These are phyloP conservation scores for Calonectria pauciramosa DNA, from an alignment of 2,329 filamentous ascomycete genomes.

Conservation along the genomic window DNA sequence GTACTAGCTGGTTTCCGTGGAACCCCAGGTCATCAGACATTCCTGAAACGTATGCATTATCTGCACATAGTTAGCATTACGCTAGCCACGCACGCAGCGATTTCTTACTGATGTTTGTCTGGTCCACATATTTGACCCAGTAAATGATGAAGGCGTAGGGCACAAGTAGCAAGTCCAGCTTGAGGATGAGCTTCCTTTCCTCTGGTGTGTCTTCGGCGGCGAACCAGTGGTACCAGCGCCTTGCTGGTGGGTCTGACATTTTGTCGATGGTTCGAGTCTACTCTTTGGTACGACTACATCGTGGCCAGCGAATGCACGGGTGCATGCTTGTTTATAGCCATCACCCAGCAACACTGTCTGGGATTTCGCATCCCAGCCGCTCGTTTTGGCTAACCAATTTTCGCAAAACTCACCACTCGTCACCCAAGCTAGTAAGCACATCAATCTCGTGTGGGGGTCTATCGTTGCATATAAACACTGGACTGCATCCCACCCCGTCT, in stretches of 20 bases:
- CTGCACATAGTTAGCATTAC: constrained; percentile 12
- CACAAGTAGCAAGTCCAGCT: constrained; percentile 69
- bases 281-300: background rate
- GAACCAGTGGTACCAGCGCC: constrained; percentile 58
- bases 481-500: background rate
- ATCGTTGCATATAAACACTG: background rate
- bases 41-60: constrained; percentile 38
- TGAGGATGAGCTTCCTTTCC: constrained; percentile 60
- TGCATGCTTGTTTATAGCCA: background rate
- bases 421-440: constrained; percentile 22
- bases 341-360: background rate
- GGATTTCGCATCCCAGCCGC: background rate
- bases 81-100: rapidly evolving
- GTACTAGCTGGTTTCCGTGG: constrained; percentile 33
- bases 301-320: background rate
- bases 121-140: constrained; percentile 39
- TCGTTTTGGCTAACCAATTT: background rate
- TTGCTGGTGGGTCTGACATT: constrained; percentile 23
- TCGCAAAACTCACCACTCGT: constrained; percentile 8
- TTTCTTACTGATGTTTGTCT: constrained; percentile 36
- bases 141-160: constrained; percentile 55
- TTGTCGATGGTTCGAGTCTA: background rate
- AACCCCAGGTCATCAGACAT: constrained; percentile 37
- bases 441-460: constrained; percentile 13
- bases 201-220: constrained; percentile 58